A percentile compares a stretch with the other conserved stretches of the same genome.
Evolutionary conservation across 2,329 filamentous ascomycete genomes (phyloP).

Genomic region (Botrytis porri): DNA sequence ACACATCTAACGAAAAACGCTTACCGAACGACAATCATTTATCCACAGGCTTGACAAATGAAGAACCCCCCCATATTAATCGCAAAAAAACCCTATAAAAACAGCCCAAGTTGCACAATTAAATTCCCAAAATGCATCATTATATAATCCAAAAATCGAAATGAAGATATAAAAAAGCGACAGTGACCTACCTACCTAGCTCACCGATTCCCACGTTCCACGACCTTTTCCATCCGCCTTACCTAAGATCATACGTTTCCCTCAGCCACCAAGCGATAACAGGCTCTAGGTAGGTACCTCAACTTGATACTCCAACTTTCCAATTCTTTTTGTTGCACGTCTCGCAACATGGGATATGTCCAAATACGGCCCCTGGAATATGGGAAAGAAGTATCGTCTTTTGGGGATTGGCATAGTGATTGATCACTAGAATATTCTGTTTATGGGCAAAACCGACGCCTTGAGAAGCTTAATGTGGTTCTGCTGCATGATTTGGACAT

Average conservation of each 20-base stretch:
- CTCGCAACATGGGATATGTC: constrained; percentile 17
- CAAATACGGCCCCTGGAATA: neutral
- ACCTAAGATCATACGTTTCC: constrained; percentile 9
- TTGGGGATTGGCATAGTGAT: neutral
- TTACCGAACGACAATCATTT: neutral
- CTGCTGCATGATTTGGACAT: neutral
- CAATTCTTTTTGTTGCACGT: constrained; percentile 16
- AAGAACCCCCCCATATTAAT: neutral
- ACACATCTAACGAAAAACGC: neutral
- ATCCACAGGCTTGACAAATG: neutral
- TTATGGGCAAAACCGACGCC: neutral
- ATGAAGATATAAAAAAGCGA: neutral
- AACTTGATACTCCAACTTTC: neutral
- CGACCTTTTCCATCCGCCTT: neutral
- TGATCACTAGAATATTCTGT: neutral
- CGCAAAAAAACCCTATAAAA: neutral
- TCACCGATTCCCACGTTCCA: constrained; percentile 4
- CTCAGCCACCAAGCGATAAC: constrained; percentile 8
- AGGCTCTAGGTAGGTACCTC: neutral
- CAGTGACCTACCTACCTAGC: neutral
- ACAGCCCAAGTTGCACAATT: neutral
- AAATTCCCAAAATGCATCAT: neutral
- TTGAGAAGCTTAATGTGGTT: neutral
- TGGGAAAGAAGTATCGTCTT: constrained; percentile 7
- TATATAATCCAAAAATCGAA: neutral